Percentiles rank a stretch among this genome's conserved stretches.
These are phyloP conservation scores for Solanum phureja DNA, from an alignment of 257 asterid genomes.

Conservation along the genomic window DNA sequence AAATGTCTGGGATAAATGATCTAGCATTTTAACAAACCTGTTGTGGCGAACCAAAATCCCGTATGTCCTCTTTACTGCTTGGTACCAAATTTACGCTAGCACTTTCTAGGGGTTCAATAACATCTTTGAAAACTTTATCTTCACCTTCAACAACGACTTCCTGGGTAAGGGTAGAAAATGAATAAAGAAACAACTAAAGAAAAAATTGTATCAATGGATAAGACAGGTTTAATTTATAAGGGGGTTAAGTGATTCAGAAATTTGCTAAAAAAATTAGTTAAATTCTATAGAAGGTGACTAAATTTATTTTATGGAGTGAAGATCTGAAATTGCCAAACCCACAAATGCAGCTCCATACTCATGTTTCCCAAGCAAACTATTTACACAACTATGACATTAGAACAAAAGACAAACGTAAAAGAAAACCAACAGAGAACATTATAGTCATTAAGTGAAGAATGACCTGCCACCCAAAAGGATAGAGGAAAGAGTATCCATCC, in stretches of 20 bases:
- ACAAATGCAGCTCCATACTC: neutral
- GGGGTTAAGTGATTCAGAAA: neutral
- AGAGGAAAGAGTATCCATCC: conserved; percentile 73
- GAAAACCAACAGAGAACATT: neutral
- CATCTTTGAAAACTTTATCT: conserved; percentile 95
- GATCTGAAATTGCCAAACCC: neutral
- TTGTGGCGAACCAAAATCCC: conserved; percentile 74
- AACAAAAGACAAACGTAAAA: neutral
- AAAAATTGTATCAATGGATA: neutral
- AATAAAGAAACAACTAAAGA: neutral
- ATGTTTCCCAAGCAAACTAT: neutral
- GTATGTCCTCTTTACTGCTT: conserved; percentile 72
- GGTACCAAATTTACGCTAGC: conserved; percentile 77
- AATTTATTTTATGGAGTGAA: neutral
- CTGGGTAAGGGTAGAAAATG: conserved; percentile 16
- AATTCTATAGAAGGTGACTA: neutral
- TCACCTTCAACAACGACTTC: conserved; percentile 84
- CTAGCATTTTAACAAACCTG: conserved; percentile 39
- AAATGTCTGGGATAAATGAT: neutral
- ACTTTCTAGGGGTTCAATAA: conserved; percentile 89
- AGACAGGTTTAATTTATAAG: neutral
- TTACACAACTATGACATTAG: neutral
- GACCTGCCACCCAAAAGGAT: conserved; percentile 98
- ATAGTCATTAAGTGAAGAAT: neutral
- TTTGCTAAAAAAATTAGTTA: neutral